Evolutionary conservation across 1,284 basidiomycete species (phyloP).

Genomic region (Filobasidium uniguttulatum): DNA sequence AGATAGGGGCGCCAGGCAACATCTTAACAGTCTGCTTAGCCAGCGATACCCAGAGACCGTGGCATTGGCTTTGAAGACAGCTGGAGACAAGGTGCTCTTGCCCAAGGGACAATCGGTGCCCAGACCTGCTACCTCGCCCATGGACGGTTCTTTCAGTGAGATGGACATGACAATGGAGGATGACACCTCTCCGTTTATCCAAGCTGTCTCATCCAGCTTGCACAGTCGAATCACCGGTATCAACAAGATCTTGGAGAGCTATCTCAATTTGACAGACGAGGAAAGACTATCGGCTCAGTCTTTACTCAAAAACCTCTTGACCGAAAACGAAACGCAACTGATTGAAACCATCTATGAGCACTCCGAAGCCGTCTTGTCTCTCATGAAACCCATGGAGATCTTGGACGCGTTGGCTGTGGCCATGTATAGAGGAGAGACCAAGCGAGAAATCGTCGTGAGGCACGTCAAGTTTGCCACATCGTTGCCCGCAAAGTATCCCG

Average conservation of each 20-base stretch:
- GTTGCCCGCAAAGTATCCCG: conserved; percentile 36
- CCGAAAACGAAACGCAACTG: conserved; percentile 50
- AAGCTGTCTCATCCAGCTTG: conserved; percentile 34
- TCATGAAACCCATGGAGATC: conserved; percentile 36
- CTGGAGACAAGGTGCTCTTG: neutral
- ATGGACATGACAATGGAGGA: conserved; percentile 12
- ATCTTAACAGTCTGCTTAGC: conserved; percentile 23
- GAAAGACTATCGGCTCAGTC: conserved; percentile 24
- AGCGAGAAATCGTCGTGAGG: conserved; percentile 44
- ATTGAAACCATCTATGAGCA: conserved; percentile 52
- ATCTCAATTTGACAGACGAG: conserved; percentile 14
- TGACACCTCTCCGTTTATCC: conserved; percentile 24
- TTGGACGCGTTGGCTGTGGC: conserved; percentile 43
- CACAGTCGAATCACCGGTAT: conserved; percentile 33
- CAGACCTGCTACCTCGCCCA: neutral
- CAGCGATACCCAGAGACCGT: conserved; percentile 30
- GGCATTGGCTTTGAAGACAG: conserved; percentile 14
- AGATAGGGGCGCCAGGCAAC: conserved; percentile 18
- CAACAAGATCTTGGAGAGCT: conserved; percentile 19
- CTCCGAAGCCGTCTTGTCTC: conserved; percentile 41
- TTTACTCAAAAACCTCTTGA: conserved; percentile 45
- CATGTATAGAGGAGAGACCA: conserved; percentile 38
- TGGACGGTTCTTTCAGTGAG: neutral
- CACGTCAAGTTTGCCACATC: conserved; percentile 54
- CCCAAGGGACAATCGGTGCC: neutral